A percentile compares a stretch with the other conserved stretches of the same genome.
These are phyloP conservation scores for Penicillium nordicum DNA, from an alignment of 2,329 filamentous ascomycete species.

Conservation along the genomic window DNA sequence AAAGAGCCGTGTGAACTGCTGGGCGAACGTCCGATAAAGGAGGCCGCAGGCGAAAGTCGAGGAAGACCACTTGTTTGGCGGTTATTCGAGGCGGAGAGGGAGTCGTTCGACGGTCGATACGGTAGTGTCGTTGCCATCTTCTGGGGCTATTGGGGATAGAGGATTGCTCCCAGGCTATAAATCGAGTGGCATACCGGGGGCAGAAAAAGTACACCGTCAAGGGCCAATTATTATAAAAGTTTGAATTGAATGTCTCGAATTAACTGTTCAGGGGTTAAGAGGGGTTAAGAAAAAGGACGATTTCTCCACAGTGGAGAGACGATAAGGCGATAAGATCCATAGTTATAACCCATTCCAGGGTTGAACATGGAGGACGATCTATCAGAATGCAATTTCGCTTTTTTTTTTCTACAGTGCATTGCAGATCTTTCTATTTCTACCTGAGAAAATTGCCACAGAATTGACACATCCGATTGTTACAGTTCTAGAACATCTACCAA, in stretches of 20 bases:
- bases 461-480: background rate
- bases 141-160: constrained; percentile 11
- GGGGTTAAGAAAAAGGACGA: constrained; percentile 22
- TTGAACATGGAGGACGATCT: background rate
- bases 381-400: background rate
- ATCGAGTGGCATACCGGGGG: constrained; percentile 15
- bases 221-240: constrained; percentile 1
- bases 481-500: background rate
- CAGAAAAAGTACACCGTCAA: background rate
- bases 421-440: background rate
- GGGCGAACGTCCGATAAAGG: constrained; percentile 50
- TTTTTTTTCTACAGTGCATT: background rate
- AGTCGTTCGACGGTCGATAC: constrained; percentile 41
- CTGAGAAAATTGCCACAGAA: background rate
- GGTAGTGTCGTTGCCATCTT: constrained; percentile 39
- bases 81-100: constrained; percentile 51
- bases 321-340: constrained; percentile 14
- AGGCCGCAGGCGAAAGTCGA: constrained; percentile 59
- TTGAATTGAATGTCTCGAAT: background rate
- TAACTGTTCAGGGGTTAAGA: constrained; percentile 21
- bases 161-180: constrained; percentile 17
- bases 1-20: constrained; percentile 44
- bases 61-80: constrained; percentile 52
- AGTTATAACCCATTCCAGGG: background rate
- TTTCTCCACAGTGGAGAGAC: constrained; percentile 29